Base-by-base conservation (phyloP, 129 eudicot genomes). In the Arctium lappa region DNA sequence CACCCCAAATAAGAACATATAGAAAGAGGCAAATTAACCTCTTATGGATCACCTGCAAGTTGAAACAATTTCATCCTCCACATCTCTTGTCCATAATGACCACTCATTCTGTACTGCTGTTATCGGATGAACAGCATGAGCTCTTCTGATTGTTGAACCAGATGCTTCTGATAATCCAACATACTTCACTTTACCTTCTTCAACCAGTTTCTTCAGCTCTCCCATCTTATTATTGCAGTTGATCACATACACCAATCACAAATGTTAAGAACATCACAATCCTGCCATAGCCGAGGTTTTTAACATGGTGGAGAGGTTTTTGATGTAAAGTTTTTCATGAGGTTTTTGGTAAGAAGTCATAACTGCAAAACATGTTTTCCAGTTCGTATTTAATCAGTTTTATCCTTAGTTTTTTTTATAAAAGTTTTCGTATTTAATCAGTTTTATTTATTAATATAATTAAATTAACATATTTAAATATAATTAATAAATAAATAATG, bases 111-210 rank as follows among this genome's bases (percentile, higher is more conserved):
- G 92, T 16, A 92, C 88, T 3, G 97, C 91, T 9, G 94, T 87
- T 46, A 90, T 85, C 6, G 97, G 97, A 85, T 92, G 97, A 72
- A 92, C 89, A 18, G 91, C 94, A 83, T 90, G 94, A 10, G 97
- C 97, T 31, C 97, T 88, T 87, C 97, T 86, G 68, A 91, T 91
- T 15, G 96, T 91, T 53, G 90, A 84, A 77, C 90, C 86, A 4
- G 89, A 91, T 8, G 94, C 97, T 85, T 92, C 97, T 30, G 97
- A 92, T 27, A 92, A 74, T 32, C 97, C 97, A 12, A 92, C 36
- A 70, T 90, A 92, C 80, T 92, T 91, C 76, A 91, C 82, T 78
- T 91, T 91, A 1, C 96, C 96, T 82, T 91, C 96, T 70, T 89
- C 89, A 18, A 92, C 97, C 73, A 92, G 86, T 75, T 92, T 90